These are phyloP conservation scores for Eremothecium cymbalariae DNA, from an alignment of 1,139 yeast genomes.

Conservation along the genomic window DNA sequence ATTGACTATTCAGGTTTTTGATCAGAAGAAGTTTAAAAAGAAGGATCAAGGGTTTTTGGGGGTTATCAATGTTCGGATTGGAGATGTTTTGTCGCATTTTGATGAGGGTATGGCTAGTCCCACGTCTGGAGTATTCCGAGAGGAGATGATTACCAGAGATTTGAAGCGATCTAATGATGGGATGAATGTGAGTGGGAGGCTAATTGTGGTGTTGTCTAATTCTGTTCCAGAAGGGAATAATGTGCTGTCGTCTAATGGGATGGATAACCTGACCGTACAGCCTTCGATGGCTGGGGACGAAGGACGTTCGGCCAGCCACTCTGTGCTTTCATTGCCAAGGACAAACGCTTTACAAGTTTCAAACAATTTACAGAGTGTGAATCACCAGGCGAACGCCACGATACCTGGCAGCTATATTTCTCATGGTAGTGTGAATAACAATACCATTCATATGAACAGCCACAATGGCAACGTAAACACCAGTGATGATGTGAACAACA, in stretches of 20 bases:
- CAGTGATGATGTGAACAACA: constrained; percentile 25
- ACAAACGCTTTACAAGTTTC: constrained; percentile 9
- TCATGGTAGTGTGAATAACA: constrained; percentile 8
- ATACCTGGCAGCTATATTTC: constrained; percentile 4
- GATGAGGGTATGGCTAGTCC: constrained; percentile 26
- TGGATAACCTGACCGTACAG: constrained; percentile 17
- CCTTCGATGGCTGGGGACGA: neutral
- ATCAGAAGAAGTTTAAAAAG: constrained; percentile 93
- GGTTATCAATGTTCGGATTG: constrained; percentile 83
- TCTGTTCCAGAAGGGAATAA: constrained; percentile 7
- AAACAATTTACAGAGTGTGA: constrained; percentile 6
- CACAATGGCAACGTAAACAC: constrained; percentile 24
- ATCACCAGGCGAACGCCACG: constrained; percentile 11
- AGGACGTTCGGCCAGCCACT: constrained; percentile 20
- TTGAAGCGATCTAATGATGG: constrained; percentile 87
- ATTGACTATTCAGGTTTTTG: constrained; percentile 88
- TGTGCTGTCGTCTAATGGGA: constrained; percentile 30
- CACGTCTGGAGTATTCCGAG: constrained; percentile 40
- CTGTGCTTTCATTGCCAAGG: neutral
- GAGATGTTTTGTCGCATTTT: constrained; percentile 73
- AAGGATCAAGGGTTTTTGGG: constrained; percentile 99
- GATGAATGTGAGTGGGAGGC: constrained; percentile 83
- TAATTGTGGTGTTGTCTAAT: constrained; percentile 63
- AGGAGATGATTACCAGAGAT: constrained; percentile 89
- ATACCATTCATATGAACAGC: constrained; percentile 18